These are phyloP conservation scores for Penicillium waksmanii DNA, from an alignment of 495 filamentous ascomycete genomes.

Conservation along the genomic window DNA sequence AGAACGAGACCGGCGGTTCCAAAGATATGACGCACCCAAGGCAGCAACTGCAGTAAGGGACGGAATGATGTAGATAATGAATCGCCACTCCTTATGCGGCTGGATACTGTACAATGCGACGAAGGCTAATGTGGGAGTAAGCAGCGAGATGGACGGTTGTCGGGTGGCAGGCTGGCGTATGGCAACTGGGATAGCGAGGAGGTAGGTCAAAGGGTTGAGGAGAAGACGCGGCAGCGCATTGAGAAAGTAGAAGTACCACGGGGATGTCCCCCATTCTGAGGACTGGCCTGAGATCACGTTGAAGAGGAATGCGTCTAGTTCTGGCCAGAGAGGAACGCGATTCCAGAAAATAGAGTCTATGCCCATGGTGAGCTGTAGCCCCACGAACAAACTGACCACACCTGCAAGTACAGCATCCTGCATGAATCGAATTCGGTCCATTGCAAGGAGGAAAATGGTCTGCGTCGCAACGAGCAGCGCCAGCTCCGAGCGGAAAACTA, in stretches of 20 bases:
- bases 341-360: slow-evolving; percentile 96
- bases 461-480: slow-evolving; percentile 71
- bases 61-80: slow-evolving; percentile 88
- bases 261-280: slow-evolving; percentile 83
- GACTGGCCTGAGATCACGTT: slow-evolving; percentile 76
- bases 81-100: slow-evolving; percentile 96
- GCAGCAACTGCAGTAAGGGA: slow-evolving; percentile 78
- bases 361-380: slow-evolving; percentile 66
- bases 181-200: slow-evolving; percentile 67
- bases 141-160: slow-evolving; percentile 51
- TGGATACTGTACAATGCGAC: slow-evolving; percentile 78
- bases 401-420: slow-evolving; percentile 68
- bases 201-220: slow-evolving; percentile 70
- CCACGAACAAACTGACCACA: slow-evolving; percentile 60
- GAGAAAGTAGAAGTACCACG: slow-evolving; percentile 84
- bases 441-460: slow-evolving; percentile 55
- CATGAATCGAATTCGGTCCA: slow-evolving; percentile 56
- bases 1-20: slow-evolving; percentile 65
- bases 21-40: slow-evolving; percentile 73
- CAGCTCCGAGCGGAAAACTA: slow-evolving; percentile 88
- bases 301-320: slow-evolving; percentile 86
- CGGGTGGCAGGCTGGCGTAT: slow-evolving; percentile 57
- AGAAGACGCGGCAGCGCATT: slow-evolving; percentile 82
- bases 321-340: slow-evolving; percentile 78
- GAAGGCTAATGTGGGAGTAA: slow-evolving; percentile 71